Base-by-base conservation (phyloP, 2,329 filamentous ascomycete genomes). In the Hymenoscyphus repandus region DNA sequence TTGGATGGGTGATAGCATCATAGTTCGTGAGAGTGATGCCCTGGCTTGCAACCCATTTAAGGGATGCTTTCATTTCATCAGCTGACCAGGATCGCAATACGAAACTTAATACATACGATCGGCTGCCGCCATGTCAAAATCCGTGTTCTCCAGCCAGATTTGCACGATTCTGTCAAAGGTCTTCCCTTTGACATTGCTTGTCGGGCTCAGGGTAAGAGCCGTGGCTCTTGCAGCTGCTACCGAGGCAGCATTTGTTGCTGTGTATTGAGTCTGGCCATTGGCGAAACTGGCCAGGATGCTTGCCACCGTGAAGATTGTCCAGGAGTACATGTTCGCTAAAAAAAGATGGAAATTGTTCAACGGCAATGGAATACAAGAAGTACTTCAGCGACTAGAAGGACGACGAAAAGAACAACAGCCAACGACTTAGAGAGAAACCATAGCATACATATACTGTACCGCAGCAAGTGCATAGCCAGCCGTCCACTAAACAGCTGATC, bases 131-230 rank as follows among this genome's bases (percentile, higher is more conserved):
- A 53, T 48, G 17, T 48, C 48, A 20, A 51, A 56, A 41, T 56
- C 53, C 6, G 75, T 82, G 61, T 83, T 83, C 65, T 83, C 80
- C 22, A 82, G 66, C 75, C 77, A 83, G 59, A 83, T 77, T 55
- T 78, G 73, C 36, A 78, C 74, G 54, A 82, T 79, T n/a, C 79
- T 76, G 58, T 82, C 72, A 59, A 83, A 83, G 0, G 71, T 75
- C 50, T 74, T 70, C 30, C 80, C 80, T 55, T 72, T 67, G 3
- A 80, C 73, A 56, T 71, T 65, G 53, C 68, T 73, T 39, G 70
- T 72, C 11, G 74, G 71, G 27, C 70, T 70, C 33, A 70, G 59
- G 2, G 75, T 71, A 49, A 65, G 62, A 2, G 73, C 73, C 3
- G 74, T 75, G 6, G 75, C 75, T 20, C 66, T 65, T 13, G 70